Percentiles rank a stretch among this genome's conserved stretches.
Conservation (phyloP, 805 yeast genomes). For the Starmera dryadoides region DNA sequence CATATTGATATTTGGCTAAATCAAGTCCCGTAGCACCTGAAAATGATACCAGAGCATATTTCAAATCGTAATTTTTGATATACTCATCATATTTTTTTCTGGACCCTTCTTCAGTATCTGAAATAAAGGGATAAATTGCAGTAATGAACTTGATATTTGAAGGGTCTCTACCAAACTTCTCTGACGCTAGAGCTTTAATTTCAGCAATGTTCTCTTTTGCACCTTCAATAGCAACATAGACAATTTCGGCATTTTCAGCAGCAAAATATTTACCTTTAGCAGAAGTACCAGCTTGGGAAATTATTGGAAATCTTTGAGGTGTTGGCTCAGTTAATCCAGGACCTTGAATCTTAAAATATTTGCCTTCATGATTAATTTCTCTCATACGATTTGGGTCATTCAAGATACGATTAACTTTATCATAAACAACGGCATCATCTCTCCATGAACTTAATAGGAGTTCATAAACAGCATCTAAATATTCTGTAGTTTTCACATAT, state of each 20-base stretch:
- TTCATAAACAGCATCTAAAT: constrained; percentile 28
- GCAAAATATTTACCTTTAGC: constrained; percentile 30
- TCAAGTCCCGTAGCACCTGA: constrained; percentile 41
- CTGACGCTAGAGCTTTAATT: constrained; percentile 24
- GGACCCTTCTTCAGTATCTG: constrained; percentile 33
- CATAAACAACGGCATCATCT: constrained; percentile 24
- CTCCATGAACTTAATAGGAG: constrained; percentile 33
- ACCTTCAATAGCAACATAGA: constrained; percentile 27
- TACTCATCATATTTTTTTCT: constrained; percentile 23
- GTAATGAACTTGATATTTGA: constrained; percentile 30
- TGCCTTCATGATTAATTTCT: constrained; percentile 29
- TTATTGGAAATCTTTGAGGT: constrained; percentile 34
- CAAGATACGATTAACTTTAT: constrained; percentile 21
- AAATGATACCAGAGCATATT: constrained; percentile 33
- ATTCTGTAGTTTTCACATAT: constrained; percentile 32
- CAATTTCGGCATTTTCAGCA: constrained; percentile 33
- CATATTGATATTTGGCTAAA: constrained; percentile 25
- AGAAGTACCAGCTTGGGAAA: constrained; percentile 36
- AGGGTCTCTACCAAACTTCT: constrained; percentile 26
- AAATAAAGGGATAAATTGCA: constrained; percentile 27
- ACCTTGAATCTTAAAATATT: constrained; percentile 29
- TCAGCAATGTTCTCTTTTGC: constrained; percentile 22
- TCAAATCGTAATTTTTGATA: constrained; percentile 23
- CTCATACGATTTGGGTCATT: constrained; percentile 27
- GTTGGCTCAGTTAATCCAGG: constrained; percentile 32